phyloP scores from a whole-genome alignment of 2,329 filamentous ascomycete genomes.

The Ceratocystis lukuohia region DNA sequence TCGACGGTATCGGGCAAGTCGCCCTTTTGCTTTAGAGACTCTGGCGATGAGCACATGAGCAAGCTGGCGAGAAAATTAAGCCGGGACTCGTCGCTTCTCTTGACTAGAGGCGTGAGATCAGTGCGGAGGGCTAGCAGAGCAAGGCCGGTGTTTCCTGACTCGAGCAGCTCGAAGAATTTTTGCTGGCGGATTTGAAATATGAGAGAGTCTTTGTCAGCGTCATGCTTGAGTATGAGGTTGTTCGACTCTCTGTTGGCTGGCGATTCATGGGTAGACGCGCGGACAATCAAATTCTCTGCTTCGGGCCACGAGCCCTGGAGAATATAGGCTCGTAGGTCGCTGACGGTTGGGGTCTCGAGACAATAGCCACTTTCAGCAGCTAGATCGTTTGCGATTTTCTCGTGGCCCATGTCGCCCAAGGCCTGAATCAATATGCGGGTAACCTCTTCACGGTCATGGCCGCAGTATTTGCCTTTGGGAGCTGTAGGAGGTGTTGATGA shows the following conservation, averaged over 20 bases:
- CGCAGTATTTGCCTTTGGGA: conserved; percentile 44
- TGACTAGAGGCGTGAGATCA: conserved; percentile 75
- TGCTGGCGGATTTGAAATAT: conserved; percentile 81
- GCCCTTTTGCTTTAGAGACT: conserved; percentile 36
- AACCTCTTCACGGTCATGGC: conserved; percentile 84
- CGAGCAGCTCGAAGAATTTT: conserved; percentile 84
- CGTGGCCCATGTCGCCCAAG: conserved; percentile 76
- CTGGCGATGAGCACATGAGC: conserved; percentile 67
- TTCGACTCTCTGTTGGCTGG: not conserved
- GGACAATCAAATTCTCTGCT: conserved; percentile 70
- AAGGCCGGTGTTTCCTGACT: conserved; percentile 55
- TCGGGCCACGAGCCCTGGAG: conserved; percentile 67
- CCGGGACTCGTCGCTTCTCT: conserved; percentile 49
- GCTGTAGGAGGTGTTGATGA: not conserved
- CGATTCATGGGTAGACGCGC: conserved; percentile 22
- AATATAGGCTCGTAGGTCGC: conserved; percentile 72
- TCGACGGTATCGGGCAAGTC: conserved; percentile 62
- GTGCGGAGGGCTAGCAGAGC: conserved; percentile 74
- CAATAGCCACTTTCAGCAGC: conserved; percentile 74
- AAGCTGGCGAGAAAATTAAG: conserved; percentile 61
- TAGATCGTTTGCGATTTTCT: conserved; percentile 58
- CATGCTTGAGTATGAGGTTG: conserved; percentile 2
- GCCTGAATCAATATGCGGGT: conserved; percentile 87
- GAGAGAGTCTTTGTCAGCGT: conserved; percentile 47
- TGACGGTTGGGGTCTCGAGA: conserved; percentile 72